A percentile compares a stretch with the other conserved stretches of the same genome.
phyloP scores from a whole-genome alignment of 768 basidiomycete genomes.

The Agaricus blazei region DNA sequence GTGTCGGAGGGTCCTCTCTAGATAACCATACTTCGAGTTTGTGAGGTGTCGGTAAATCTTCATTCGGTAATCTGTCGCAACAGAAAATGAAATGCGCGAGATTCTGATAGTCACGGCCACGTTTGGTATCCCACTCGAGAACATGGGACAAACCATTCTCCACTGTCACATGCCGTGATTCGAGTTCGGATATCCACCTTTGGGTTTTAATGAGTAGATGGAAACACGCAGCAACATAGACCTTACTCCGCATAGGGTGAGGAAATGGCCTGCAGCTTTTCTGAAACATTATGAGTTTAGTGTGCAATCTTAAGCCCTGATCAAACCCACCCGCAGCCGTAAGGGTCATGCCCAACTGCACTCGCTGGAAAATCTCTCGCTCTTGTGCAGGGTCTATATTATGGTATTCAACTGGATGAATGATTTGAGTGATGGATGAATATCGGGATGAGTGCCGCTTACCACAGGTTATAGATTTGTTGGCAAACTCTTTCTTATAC shows the following conservation, averaged over 20 bases:
- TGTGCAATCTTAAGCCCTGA: not conserved
- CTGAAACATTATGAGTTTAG: constrained; percentile 26
- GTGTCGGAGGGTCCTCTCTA: constrained; percentile 35
- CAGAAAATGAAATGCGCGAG: constrained; percentile 67
- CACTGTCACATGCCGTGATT: constrained; percentile 48
- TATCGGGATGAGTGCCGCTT: constrained; percentile 16
- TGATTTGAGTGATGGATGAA: not conserved
- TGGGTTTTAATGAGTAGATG: constrained; percentile 2
- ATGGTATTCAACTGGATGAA: constrained; percentile 9
- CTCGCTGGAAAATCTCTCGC: constrained; percentile 78
- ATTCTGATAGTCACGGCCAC: constrained; percentile 75
- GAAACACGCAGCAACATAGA: not conserved
- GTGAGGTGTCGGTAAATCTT: constrained; percentile 45
- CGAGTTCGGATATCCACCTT: constrained; percentile 59
- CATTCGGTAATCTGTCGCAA: constrained; percentile 48
- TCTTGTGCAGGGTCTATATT: constrained; percentile 50
- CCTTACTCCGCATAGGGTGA: constrained; percentile 58
- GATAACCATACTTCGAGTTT: constrained; percentile 54
- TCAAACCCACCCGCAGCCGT: constrained; percentile 57
- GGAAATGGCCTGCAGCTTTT: constrained; percentile 76
- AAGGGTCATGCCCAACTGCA: constrained; percentile 74
- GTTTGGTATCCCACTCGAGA: constrained; percentile 59
- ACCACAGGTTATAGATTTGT: constrained; percentile 68
- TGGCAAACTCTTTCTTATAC: constrained; percentile 45
- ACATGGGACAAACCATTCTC: constrained; percentile 53